phyloP scores from a whole-genome alignment of 2,329 filamentous ascomycete species.

The Colletotrichum orchidophilum region DNA sequence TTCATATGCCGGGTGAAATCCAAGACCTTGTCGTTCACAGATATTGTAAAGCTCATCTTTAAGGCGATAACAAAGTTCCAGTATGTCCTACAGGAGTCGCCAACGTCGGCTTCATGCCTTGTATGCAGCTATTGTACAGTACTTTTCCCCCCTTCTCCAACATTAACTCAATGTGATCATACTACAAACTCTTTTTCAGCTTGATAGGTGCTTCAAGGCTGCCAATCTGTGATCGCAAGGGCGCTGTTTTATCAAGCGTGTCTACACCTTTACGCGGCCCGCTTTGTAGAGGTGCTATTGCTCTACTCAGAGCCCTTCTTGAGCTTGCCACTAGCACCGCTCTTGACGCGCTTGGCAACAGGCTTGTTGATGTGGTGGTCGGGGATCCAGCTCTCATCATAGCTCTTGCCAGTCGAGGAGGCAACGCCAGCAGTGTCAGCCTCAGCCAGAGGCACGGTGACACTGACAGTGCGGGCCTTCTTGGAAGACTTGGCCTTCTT shows the following conservation, averaged over 20 bases:
- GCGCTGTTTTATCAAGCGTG: constrained; percentile 2
- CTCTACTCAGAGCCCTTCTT: constrained; percentile 33
- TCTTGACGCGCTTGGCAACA: constrained; percentile 74
- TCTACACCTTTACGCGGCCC: constrained; percentile 4
- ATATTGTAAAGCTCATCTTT: background rate
- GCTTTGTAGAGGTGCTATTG: background rate
- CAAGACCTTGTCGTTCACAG: background rate
- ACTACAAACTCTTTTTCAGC: background rate
- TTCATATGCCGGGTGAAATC: background rate
- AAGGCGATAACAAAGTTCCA: background rate
- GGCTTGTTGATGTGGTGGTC: constrained; percentile 89
- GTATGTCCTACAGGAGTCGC: background rate
- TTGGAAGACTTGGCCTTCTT: constrained; percentile 71
- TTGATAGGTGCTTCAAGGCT: background rate
- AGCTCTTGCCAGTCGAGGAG: constrained; percentile 74
- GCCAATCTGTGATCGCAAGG: background rate
- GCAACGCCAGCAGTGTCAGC: constrained; percentile 76
- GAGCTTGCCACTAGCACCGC: constrained; percentile 57
- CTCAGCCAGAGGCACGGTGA: constrained; percentile 70
- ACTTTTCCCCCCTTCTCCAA: background rate
- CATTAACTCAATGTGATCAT: background rate
- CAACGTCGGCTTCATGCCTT: background rate
- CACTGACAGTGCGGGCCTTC: constrained; percentile 74
- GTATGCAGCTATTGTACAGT: constrained; percentile 28
- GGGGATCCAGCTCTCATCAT: constrained; percentile 95